Percentiles rank a stretch among this genome's conserved stretches.
Evolutionary conservation across 2,329 filamentous ascomycete species (phyloP).

Genomic region (Xylaria sp.): DNA sequence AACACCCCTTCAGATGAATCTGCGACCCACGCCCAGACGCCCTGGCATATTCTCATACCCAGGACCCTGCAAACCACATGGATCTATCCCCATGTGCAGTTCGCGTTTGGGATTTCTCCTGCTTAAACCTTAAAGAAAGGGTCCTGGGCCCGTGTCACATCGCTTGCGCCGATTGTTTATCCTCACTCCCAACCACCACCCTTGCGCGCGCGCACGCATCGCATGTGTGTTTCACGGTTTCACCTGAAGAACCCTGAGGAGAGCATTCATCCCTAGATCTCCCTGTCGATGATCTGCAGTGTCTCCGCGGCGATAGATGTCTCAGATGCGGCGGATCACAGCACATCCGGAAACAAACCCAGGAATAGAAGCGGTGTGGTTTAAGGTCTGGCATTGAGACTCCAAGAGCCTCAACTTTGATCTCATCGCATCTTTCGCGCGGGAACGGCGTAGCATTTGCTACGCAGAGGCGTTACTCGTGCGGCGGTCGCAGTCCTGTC

Average conservation of each 20-base stretch:
- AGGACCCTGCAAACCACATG: constrained; percentile 32
- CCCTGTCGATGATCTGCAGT: constrained; percentile 18
- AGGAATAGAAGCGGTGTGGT: constrained; percentile 30
- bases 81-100: constrained; percentile 22
- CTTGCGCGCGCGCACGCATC: constrained; percentile 3
- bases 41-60: constrained; percentile 19
- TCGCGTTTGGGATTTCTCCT: constrained; percentile 26
- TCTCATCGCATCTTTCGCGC: not conserved
- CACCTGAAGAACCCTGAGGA: constrained; percentile 17
- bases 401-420: constrained; percentile 22
- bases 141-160: constrained; percentile 32
- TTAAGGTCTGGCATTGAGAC: constrained; percentile 24
- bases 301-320: constrained; percentile 29
- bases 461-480: not conserved
- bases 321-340: constrained; percentile 31
- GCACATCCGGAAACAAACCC: constrained; percentile 33
- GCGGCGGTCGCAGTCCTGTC: not conserved
- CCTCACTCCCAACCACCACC: constrained; percentile 11
- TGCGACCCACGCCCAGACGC: constrained; percentile 21
- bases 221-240: constrained; percentile 33
- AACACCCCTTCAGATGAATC: constrained; percentile 22
- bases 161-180: constrained; percentile 25
- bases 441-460: constrained; percentile 7
- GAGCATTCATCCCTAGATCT: constrained; percentile 9
- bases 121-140: constrained; percentile 25